Evolutionary conservation across 2,329 filamentous ascomycete species (phyloP).

Genomic region (Botrytis porri): DNA sequence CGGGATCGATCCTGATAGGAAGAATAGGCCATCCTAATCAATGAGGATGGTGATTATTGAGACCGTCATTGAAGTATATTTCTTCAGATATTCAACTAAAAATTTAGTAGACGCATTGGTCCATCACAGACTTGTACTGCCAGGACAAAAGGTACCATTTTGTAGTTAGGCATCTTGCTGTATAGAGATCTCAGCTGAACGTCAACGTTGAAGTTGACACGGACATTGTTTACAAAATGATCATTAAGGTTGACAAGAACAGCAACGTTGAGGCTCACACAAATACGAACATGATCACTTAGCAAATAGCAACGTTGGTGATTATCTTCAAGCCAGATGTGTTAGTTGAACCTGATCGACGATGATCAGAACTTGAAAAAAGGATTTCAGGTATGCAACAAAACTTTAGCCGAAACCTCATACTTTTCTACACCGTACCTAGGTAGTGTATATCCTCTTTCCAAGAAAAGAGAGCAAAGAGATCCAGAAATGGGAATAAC

Average conservation of each 20-base stretch:
- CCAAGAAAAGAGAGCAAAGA: not conserved
- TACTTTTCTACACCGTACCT: not conserved
- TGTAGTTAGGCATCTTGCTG: not conserved
- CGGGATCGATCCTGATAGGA: not conserved
- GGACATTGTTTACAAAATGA: not conserved
- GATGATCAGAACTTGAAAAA: not conserved
- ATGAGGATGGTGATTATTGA: not conserved
- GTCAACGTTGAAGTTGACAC: not conserved
- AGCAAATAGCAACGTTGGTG: not conserved
- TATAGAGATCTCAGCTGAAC: not conserved
- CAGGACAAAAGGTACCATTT: not conserved
- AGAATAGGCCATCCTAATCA: not conserved
- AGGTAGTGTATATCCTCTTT: not conserved
- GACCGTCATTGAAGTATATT: fast-evolving
- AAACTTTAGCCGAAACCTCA: not conserved
- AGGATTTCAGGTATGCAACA: not conserved
- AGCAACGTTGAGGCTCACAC: not conserved
- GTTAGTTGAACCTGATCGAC: not conserved
- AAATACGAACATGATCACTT: not conserved
- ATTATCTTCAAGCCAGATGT: not conserved
- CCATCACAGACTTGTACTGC: not conserved
- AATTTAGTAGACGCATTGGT: not conserved
- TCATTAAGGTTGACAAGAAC: not conserved
- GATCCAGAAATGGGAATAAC: not conserved
- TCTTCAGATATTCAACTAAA: not conserved